Evolutionary conservation across 2,329 filamentous ascomycete genomes (phyloP), one percentile per base, ranked within the genome.

Genomic region (Aspergillus sp.): DNA sequence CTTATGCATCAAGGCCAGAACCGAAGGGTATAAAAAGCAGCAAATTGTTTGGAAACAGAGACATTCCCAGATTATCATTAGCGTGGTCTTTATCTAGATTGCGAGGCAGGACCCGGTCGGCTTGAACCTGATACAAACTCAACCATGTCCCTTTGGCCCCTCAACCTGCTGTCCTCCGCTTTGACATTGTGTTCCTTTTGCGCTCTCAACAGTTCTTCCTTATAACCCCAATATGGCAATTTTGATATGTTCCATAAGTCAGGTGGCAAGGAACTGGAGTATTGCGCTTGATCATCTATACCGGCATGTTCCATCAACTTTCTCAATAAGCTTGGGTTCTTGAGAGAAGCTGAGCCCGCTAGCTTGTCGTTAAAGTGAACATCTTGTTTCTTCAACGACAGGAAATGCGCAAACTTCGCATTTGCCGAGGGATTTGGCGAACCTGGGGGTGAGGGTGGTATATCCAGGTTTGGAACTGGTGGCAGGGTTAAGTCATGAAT

Each of bases 321-420:
- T 14, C 74, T 73, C 51, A 85, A 70, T 50, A 87, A 73, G 56
- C 79, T 81, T 8, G 86, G 85, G 65, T 88, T 87, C 44, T 81
- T 81, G 27, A 88, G 75, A 2, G 83, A 82, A 2, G 82, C 77
- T 3, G 84, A 85, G 39, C 73, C 75, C 52, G 83, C 80, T 14
- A 88, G 72, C 54, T 86, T 83, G 62, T 83, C 77, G 62, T 88
- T 87, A 75, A 88, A 88, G 69, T 88, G 86, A 21, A 84, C 75
- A 2, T 83, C 83, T 67, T 85, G 81, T 64, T 82, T 82, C 69
- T 88, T 88, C 37, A 88, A 73, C 21, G 81, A 78, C 3, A 88
- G 77, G 60, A 88, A 88, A 62, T 82, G 82, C 48, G 78, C 76
- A 66, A 87, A 84, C 64, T 87, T 87, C 60, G 80, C 79, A 17